Conservation (phyloP, 129 eudicot genomes). For the Flaveria sonorensis region DNA sequence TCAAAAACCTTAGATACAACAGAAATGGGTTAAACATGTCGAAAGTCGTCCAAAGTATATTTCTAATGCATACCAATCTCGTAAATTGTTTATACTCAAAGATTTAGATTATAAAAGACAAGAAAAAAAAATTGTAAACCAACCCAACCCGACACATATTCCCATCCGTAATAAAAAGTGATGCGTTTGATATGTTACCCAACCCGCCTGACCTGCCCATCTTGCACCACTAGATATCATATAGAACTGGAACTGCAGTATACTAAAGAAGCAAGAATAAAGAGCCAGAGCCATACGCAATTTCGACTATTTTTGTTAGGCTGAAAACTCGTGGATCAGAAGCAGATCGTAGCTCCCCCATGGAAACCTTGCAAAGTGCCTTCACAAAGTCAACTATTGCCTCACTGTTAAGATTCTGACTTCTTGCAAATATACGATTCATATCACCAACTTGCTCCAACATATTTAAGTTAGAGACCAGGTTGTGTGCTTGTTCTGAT, state of each 20-base stretch:
- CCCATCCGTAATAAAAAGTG: neutral
- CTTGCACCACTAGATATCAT: neutral
- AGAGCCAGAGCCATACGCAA: slow-evolving; percentile 73
- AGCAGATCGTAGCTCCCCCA: slow-evolving; percentile 90
- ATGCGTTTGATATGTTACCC: neutral
- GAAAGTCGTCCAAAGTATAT: neutral
- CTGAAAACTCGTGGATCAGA: slow-evolving; percentile 98
- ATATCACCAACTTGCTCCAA: slow-evolving; percentile 99
- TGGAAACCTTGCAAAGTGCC: slow-evolving; percentile 97
- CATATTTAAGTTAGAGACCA: slow-evolving; percentile 90
- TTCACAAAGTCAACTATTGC: slow-evolving; percentile 95
- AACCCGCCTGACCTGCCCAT: neutral
- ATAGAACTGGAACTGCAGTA: neutral
- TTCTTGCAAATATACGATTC: slow-evolving; percentile 81
- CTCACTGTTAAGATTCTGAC: slow-evolving; percentile 97
- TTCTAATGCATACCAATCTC: neutral
- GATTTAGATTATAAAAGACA: neutral
- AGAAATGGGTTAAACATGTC: neutral
- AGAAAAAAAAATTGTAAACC: neutral
- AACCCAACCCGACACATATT: neutral
- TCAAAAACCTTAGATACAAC: neutral
- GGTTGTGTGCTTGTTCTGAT: slow-evolving; percentile 83
- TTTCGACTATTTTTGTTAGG: slow-evolving; percentile 95
- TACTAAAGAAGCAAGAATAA: slow-evolving; percentile 14
- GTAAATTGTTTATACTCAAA: neutral